Percentiles rank a stretch among this genome's conserved stretches.
These are phyloP conservation scores for Pichia sp. DNA, from an alignment of 1,139 yeast genomes.

Conservation along the genomic window DNA sequence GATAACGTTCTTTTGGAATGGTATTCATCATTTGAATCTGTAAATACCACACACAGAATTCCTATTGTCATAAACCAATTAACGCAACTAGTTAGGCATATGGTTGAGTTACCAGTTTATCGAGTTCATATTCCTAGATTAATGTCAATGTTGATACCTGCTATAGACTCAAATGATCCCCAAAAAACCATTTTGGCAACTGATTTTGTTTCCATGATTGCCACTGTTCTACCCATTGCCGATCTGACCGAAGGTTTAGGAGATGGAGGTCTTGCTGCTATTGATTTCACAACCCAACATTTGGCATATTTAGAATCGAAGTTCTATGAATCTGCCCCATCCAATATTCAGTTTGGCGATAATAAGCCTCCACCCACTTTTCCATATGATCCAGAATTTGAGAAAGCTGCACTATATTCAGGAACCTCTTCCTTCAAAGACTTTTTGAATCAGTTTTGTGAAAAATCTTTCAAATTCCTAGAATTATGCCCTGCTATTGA, in stretches of 20 bases:
- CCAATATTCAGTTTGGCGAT: conserved; percentile 14
- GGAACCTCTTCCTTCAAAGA: conserved; percentile 68
- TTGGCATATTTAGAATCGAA: conserved; percentile 39
- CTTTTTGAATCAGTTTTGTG: conserved; percentile 49
- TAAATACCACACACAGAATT: conserved; percentile 78
- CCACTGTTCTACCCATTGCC: conserved; percentile 64
- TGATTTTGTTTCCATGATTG: conserved; percentile 62
- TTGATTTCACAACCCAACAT: conserved; percentile 66
- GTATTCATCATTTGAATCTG: conserved; percentile 72
- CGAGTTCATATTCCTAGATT: conserved; percentile 76
- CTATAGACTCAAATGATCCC: conserved; percentile 84
- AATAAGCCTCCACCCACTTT: conserved; percentile 18
- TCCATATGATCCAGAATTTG: conserved; percentile 34
- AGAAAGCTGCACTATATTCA: conserved; percentile 55
- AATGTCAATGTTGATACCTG: conserved; percentile 62
- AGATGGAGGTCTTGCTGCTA: conserved; percentile 49
- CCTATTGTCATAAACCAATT: conserved; percentile 64
- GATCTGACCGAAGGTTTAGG: conserved; percentile 37
- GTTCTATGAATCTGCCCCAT: conserved; percentile 25
- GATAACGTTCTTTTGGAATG: conserved; percentile 65
- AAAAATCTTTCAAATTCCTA: conserved; percentile 53
- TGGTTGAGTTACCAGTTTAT: conserved; percentile 57
- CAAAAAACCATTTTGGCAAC: conserved; percentile 64
- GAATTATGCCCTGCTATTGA: conserved; percentile 71
- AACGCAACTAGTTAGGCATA: conserved; percentile 56